Base-by-base conservation (phyloP, 805 yeast species). In the Candida piceae region DNA sequence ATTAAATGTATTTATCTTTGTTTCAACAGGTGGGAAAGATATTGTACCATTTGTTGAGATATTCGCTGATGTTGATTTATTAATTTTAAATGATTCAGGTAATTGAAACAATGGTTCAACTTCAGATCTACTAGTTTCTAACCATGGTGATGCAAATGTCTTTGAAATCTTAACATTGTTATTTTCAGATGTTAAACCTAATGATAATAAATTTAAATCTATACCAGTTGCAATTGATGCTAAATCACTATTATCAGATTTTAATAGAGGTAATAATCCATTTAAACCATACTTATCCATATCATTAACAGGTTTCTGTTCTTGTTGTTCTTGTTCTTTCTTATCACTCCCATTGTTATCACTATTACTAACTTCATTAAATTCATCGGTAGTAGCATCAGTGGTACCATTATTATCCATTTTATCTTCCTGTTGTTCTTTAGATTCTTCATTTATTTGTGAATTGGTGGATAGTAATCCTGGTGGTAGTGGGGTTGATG, bases 81-180 rank as follows among this genome's bases (percentile, higher is more conserved):
- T 39, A 15, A 54, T 42, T 19, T 45, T 69, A 62, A 67, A 80
- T 3, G 70, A 72, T 13, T 65, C 61, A 3, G 96, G 96, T 29
- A 78, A 66, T 31, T 62, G 66, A 58, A 77, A 89, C 39, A 73
- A 70, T 4, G 98, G 98, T 49, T 87, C 95, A 13, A 90, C 96
- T 46, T 84, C 89, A 36, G 89, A 80, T 51, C 94, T 72, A 7
- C 93, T 77, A 1, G 96, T 84, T 55, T 93, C 97, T 27, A 84
- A 72, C 97, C 98, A 90, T 10, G 98, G 98, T 3, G 95, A 84
- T 17, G 94, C 81, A 53, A 90, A 78, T 7, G 80, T 76, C 45
- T 72, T 67, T 20, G 84, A 69, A 23, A 84, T 58, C 38, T 72
- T 68, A 16, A 57, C 62, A 31, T 52, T 42, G 21, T 53, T 52